Conservation (phyloP, 306 rosid species). For the Lathyrus tuberosus region DNA sequence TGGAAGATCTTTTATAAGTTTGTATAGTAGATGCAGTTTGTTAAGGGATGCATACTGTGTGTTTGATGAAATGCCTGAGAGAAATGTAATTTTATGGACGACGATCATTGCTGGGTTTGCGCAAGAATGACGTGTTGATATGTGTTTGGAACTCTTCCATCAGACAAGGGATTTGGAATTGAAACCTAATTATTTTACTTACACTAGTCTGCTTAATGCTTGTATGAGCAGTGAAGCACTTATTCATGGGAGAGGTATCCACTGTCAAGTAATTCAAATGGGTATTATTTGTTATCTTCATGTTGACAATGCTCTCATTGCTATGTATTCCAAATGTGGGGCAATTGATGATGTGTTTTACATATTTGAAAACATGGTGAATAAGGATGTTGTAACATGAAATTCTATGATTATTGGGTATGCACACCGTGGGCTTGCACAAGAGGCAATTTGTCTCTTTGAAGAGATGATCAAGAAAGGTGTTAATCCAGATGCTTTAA, state of each 20-base stretch:
- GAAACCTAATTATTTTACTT: conserved; percentile 73
- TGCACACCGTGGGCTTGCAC: conserved; percentile 73
- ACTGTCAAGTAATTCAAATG: conserved; percentile 60
- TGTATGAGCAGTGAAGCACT: conserved; percentile 85
- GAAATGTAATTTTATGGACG: conserved; percentile 82
- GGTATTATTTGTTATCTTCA: conserved; percentile 63
- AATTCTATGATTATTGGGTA: conserved; percentile 84
- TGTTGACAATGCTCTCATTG: conserved; percentile 67
- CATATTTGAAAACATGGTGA: conserved; percentile 53
- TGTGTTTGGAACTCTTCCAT: conserved; percentile 64
- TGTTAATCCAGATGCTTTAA: conserved; percentile 65
- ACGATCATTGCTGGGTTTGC: conserved; percentile 74
- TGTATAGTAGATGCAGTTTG: conserved; percentile 60
- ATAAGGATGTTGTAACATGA: conserved; percentile 72
- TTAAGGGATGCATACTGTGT: conserved; percentile 49
- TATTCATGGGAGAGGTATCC: conserved; percentile 70
- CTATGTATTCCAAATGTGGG: conserved; percentile 88
- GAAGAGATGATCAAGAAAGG: conserved; percentile 60
- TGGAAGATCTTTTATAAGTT: conserved; percentile 73
- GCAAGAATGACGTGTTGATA: conserved; percentile 65
- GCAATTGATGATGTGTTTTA: conserved; percentile 59
- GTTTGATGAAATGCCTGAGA: conserved; percentile 79
- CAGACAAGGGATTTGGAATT: conserved; percentile 49
- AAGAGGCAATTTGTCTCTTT: conserved; percentile 63
- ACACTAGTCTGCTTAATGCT: conserved; percentile 69